Percentiles rank a stretch among this genome's conserved stretches.
phyloP scores from a whole-genome alignment of 768 basidiomycete genomes.

The Tubosaeta sp. region DNA sequence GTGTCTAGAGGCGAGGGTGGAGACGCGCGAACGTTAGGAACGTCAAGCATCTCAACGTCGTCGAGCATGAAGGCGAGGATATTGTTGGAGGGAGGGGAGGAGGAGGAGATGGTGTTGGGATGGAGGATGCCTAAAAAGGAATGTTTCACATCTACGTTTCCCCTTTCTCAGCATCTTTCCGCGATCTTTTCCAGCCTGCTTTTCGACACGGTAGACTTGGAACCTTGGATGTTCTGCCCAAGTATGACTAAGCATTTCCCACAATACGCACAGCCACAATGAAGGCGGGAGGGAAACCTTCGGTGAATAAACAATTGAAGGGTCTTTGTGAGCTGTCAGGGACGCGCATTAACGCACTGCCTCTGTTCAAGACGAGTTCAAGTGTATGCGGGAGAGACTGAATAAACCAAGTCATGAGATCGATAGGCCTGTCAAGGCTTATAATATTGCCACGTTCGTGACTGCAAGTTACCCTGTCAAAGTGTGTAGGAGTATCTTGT shows the following conservation, averaged over 20 bases:
- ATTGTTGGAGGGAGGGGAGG: conserved; percentile 21
- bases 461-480: too few relatives aligned
- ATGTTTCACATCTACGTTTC: conserved; percentile 27
- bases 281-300: background rate
- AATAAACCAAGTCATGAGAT: too few relatives aligned
- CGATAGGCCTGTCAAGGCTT: too few relatives aligned
- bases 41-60: conserved; percentile 30
- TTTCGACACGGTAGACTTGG: conserved; percentile 23
- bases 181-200: conserved; percentile 22
- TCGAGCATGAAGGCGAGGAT: conserved; percentile 12
- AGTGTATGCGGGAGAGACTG: too few relatives aligned
- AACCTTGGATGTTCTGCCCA: conserved; percentile 9
- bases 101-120: conserved; percentile 28
- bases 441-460: too few relatives aligned
- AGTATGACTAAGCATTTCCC: conserved; percentile 23
- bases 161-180: conserved; percentile 30
- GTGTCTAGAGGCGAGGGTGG: conserved; percentile 6
- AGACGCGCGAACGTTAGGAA: background rate
- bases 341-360: too few relatives aligned
- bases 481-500: too few relatives aligned
- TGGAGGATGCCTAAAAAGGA: conserved; percentile 36
- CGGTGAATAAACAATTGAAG: too few relatives aligned
- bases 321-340: too few relatives aligned
- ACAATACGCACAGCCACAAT: background rate
- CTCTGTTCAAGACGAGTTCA: too few relatives aligned